Base-by-base conservation (phyloP, 352 stramenopile species). In the Globisporangium abappressorium region DNA sequence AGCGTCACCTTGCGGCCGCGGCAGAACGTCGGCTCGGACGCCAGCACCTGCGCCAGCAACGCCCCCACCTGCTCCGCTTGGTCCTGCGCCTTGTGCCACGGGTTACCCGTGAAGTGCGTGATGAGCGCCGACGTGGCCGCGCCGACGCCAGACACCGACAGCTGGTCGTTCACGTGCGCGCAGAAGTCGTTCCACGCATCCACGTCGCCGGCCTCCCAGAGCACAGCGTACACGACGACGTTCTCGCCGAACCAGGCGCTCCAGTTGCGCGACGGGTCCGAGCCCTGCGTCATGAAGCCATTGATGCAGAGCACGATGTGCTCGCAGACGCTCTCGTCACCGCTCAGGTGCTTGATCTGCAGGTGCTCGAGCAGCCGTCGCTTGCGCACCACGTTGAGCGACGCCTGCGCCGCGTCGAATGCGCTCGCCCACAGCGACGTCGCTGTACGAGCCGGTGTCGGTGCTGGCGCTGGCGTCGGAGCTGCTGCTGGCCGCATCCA, bases 241-340 rank as follows among this genome's bases (percentile, higher is more conserved):
- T 78, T 64, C 11, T 64, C 65, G 20, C 71, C 54, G 38, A 68
- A 79, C 85, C 84, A 93, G 7, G 66, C 70, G 9, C 68, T 67
- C 87, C 87, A 95, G 64, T 93, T 93, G 53, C 56, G 68, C 22
- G 64, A 76, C 41, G 85, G 84, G 61, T 93, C 85, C 24, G 81
- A 74, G 57, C 82, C 79, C 38, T 94, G 84, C 30, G 87, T 94
- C 87, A 95, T 95, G 68, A 95, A 95, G 20, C 87, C 87, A 61
- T 93, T 95, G 70, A 95, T 82, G 62, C 85, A 93, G 51, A 95
- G 75, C 65, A 93, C 59, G 22, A 94, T 76, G 65, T 91, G 84
- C 28, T 79, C 77, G 51, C 77, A 80, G 15, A 64, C 76, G 33
- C 74, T 66, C 59, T 85, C 76, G 61, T 93, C 79, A n/a, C 87